Base-by-base conservation (phyloP, 1,139 yeast species). In the Pichia sp. region DNA sequence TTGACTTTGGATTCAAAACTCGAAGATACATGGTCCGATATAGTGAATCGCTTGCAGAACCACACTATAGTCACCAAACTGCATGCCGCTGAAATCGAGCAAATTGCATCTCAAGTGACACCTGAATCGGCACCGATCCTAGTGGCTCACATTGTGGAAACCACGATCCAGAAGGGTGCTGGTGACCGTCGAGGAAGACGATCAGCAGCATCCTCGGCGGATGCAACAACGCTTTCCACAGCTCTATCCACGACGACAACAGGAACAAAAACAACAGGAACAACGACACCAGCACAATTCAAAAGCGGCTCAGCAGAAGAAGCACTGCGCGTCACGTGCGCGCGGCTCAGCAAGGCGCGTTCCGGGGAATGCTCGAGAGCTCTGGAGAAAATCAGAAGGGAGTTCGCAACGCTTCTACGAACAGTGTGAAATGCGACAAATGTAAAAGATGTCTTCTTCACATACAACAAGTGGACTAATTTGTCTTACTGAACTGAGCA, bases 21-120 rank as follows among this genome's bases (percentile, higher is more conserved):
- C 44, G 39, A 34, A n/a, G 39, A 46, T 31, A 45, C 46, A 22
- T 40, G 44, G 36, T 31, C 38, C 3, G 34, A 42, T 2, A 43
- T 60, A 3, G 15, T 47, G 7, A 18, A 36, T 4, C 39, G 38
- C 31, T 44, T 58, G 28, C 40, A 39, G 4, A 31, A 39, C 1
- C 62, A 58, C 43, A 54, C 59, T 8, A 31, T 59, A 19, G 47
- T 56, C 31, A 43, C 39, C n/a, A 18, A 15, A 14, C 21, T 44
- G 14, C 42, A 43, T 17, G 18, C 30, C 18, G 12, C 17, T 5
- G 30, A 26, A 4, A 2, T 24, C 2, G 8, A 17, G 14, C 28
- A 34, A 12, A 18, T 17, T 14, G 15, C 26, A 31, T 12, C 32
- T 28, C 6, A 17, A 21, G 24, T 34, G 31, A 19, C 33, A 40